Evolutionary conservation across 2,329 filamentous ascomycete species (phyloP), one percentile per base, ranked within the genome.

Genomic region (Raffaelea albimanens): DNA sequence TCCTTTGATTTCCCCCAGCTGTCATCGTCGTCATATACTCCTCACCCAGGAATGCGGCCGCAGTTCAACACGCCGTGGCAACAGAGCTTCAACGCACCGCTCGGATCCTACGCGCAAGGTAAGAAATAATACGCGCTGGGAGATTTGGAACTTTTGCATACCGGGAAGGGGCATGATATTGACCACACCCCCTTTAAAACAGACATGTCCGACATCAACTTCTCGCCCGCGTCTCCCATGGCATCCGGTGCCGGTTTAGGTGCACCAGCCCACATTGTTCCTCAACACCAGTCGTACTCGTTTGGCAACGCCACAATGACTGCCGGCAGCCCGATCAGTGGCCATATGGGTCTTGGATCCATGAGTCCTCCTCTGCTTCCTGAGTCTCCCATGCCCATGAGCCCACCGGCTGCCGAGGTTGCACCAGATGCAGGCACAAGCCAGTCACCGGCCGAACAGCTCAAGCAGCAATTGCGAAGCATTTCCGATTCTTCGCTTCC

Each of bases 391-490:
- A 36, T 50, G 45, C 34, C 48, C n/a, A 54, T 50, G 52, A 55
- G 52, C 43, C 54, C 51, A n/a, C 21, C 42, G 23, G 4, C 51
- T 20, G 40, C 44, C 19, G 39, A 20, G 18, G 22, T 44, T 1
- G 46, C 50, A 2, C 25, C 47, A 1, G 53, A 56, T 19, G 38
- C 48, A 2, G 53, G 53, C 16, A 51, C 49, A 13, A 46, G 44
- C 19, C 52, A 55, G 44, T 56, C 56, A 3, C 56, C 56, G 5
- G 56, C 53, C 2, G 55, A 57, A 14, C 56, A 58, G 50, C 52
- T 58, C 23, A 57, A 51, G 49, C 56, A 57, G 41, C 56, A 58
- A 45, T 36, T 58, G 43, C 55, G 55, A n/a, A 57, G 56, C 50
- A 58, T 58, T 20, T 58, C 56, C 14, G 56, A 58, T 36, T 54